These are phyloP conservation scores for Uronychia setigera DNA, from an alignment of 73 alveolate species.

Conservation along the genomic window DNA sequence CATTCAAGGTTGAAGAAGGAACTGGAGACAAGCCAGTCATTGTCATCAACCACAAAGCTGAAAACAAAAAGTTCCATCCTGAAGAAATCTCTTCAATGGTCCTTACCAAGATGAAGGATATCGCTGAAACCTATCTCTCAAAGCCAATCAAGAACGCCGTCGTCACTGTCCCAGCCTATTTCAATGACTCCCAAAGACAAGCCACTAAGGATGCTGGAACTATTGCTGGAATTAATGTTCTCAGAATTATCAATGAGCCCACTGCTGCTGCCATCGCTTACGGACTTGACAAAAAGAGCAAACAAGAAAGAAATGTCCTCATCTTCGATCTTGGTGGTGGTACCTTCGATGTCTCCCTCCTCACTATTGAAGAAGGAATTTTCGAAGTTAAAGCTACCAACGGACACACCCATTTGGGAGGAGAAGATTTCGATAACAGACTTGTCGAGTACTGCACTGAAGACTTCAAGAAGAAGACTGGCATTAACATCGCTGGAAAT, in stretches of 20 bases:
- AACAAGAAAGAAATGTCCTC: constrained; percentile 72
- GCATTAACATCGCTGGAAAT: constrained; percentile 79
- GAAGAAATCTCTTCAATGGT: constrained; percentile 98
- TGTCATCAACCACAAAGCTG: constrained; percentile 85
- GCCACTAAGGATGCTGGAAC: constrained; percentile 97
- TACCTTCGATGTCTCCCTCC: constrained; percentile 91
- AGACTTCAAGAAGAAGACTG: constrained; percentile 84
- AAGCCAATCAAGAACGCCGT: constrained; percentile 81
- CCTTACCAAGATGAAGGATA: constrained; percentile 89
- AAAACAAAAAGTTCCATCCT: constrained; percentile 84
- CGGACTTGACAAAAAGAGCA: constrained; percentile 83
- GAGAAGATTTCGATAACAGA: constrained; percentile 95
- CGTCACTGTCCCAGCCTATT: constrained; percentile 92
- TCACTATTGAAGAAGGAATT: constrained; percentile 90
- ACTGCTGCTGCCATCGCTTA: constrained; percentile 95
- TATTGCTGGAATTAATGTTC: constrained; percentile 93
- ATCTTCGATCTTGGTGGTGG: constrained; percentile 93
- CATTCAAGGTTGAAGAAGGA: constrained; percentile 92
- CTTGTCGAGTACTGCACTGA: constrained; percentile 67
- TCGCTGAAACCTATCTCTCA: constrained; percentile 90
- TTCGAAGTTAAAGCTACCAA: constrained; percentile 93
- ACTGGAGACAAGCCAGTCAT: constrained; percentile 92
- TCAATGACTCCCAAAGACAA: constrained; percentile 87
- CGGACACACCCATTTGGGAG: constrained; percentile 96
- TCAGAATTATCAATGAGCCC: constrained; percentile 93